Evolutionary conservation across 2,329 filamentous ascomycete genomes (phyloP), one percentile per base, ranked within the genome.

Genomic region (Claviceps cyperi): DNA sequence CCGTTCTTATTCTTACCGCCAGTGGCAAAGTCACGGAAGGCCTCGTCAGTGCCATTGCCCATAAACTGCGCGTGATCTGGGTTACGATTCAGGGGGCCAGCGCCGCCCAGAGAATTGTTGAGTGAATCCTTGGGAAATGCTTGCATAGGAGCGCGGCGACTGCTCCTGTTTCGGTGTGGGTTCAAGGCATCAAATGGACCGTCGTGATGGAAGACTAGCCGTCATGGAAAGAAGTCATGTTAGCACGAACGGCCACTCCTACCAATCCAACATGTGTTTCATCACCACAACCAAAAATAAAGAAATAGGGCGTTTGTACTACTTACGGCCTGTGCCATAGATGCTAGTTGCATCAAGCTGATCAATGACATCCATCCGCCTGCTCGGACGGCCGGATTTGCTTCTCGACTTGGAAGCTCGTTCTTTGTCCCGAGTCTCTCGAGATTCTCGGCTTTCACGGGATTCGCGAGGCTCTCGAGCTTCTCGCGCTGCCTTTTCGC

Each of bases 151-250:
- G 92, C 89, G 50, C 85, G 81, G 53, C 83, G 80, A 60, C 84
- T 82, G 62, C 86, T 85, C 51, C 86, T 82, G 66, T 97, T 98
- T 56, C 92, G 86, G 64, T 94, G 86, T 4, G 92, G 89, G 65
- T 95, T 94, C 64, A 92, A 86, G 19, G 92, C 92, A 66, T 98
- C 92, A 60, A 96, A 98, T 4, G 92, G 92, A 1, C 92, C 92
- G 61, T 97, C 92, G 62, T 98, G 92, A 61, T 98, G 92, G 68
- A 97, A 95, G 57, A 95, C 89, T 94, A 60, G 8, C 43, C 49
- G 35, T 41, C 6, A 11, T 32, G 11, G 9, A 7, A 41, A 41
- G 13, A 41, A 19, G 11, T 41, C 17, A 22, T 41, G 4, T 32
- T 32, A 32, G 28, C 28, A 32, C 9, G 9, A 32, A 32, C 1